Conservation (phyloP, 805 yeast genomes). For the Tetrapisispora fleetii region DNA sequence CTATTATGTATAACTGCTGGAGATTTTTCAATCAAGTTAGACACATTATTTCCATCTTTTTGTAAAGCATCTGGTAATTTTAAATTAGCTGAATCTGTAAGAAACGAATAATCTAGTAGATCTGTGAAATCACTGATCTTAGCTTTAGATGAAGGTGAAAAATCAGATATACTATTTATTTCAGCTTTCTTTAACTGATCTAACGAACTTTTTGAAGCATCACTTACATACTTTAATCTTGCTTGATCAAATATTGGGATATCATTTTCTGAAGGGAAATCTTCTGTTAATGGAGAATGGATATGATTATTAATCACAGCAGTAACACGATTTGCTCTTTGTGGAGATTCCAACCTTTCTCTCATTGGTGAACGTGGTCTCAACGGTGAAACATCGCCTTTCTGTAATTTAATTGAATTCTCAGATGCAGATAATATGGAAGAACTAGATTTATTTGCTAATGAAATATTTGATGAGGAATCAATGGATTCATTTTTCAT, state of each 20-base stretch:
- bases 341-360: slow-evolving; percentile 14
- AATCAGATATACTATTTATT: slow-evolving; percentile 6
- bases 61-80: neutral
- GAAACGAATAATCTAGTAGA: slow-evolving; percentile 19
- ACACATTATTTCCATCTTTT: neutral
- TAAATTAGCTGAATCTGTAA: neutral
- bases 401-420: neutral
- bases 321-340: slow-evolving; percentile 23
- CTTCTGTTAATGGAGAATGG: slow-evolving; percentile 24
- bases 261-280: neutral
- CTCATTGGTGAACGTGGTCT: slow-evolving; percentile 5
- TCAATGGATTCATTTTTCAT: neutral
- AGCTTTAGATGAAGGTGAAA: slow-evolving; percentile 25
- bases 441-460: no score
- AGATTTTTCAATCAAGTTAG: neutral
- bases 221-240: neutral
- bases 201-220: slow-evolving; percentile 2
- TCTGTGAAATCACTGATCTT: slow-evolving; percentile 21
- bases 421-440: neutral
- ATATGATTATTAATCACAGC: slow-evolving; percentile 27
- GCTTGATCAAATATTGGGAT: neutral
- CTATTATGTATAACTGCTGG: neutral
- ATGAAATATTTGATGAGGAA: neutral
- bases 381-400: neutral
- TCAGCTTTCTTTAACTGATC: neutral